phyloP scores from a whole-genome alignment of 495 filamentous ascomycete species.

The Penicillium maclennaniae region DNA sequence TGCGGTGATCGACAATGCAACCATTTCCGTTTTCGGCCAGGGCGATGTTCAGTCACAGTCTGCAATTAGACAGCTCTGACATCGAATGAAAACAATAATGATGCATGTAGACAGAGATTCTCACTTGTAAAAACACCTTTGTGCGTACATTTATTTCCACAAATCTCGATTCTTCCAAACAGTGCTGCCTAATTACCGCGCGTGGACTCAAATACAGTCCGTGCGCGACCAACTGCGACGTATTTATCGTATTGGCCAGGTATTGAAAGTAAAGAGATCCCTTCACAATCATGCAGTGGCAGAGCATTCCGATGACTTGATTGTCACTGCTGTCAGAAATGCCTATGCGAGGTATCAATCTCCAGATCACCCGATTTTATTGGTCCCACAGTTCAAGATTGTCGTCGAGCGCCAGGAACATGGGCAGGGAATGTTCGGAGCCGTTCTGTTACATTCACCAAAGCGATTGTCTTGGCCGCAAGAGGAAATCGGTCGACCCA shows the following conservation, averaged over 20 bases:
- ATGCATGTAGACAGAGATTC: neutral
- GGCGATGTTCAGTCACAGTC: neutral
- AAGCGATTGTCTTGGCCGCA: constrained; percentile 6
- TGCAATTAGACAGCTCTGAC: constrained; percentile 2
- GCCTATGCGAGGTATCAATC: neutral
- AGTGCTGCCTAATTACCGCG: constrained; percentile 4
- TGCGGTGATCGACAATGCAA: constrained; percentile 5
- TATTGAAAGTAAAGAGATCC: neutral
- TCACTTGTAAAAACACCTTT: too few species aligned
- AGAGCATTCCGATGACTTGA: neutral
- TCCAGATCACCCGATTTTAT: neutral
- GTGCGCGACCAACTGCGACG: neutral
- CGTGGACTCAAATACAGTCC: constrained; percentile 1
- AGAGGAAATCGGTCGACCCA: constrained; percentile 1
- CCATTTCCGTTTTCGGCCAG: constrained; percentile 6
- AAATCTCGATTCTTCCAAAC: constrained; percentile 2
- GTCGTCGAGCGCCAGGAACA: neutral
- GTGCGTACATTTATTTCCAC: too few species aligned
- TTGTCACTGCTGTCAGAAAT: neutral
- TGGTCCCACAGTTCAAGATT: neutral
- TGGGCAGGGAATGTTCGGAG: constrained; percentile 14
- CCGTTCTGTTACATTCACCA: constrained; percentile 14
- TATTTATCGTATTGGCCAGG: neutral
- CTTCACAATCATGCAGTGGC: neutral
- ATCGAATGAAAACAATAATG: constrained; percentile 1